These are phyloP conservation scores for Vachellia pachyceras DNA, from an alignment of 306 rosid species.

Conservation along the genomic window DNA sequence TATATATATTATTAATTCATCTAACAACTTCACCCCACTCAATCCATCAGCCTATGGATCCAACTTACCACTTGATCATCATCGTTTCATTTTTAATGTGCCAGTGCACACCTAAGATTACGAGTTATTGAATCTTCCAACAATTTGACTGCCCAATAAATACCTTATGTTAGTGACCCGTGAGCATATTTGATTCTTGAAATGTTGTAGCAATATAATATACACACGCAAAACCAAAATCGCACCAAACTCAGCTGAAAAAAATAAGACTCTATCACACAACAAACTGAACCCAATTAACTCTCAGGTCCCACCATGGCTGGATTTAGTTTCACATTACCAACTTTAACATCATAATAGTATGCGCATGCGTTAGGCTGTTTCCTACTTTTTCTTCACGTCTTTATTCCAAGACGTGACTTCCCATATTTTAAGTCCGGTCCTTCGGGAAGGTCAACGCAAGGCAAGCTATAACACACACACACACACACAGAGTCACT, in stretches of 20 bases:
- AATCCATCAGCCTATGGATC: neutral
- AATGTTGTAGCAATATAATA: neutral
- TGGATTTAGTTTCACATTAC: neutral
- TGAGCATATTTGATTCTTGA: neutral
- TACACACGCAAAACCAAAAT: neutral
- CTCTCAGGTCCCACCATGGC: neutral
- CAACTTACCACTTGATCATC: neutral
- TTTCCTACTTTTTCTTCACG: slow-evolving; percentile 26
- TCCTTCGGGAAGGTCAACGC: slow-evolving; percentile 36
- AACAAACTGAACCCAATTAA: neutral
- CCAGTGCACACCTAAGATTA: neutral
- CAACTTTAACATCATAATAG: neutral
- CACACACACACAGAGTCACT: neutral
- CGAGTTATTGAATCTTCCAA: neutral
- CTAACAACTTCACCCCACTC: neutral
- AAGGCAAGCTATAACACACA: slow-evolving; percentile 25
- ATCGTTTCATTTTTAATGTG: neutral
- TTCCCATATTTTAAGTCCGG: neutral
- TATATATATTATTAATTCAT: neutral
- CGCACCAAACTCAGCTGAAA: neutral
- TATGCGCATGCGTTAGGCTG: slow-evolving; percentile 13
- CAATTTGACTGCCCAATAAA: neutral
- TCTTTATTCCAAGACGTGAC: slow-evolving; percentile 38
- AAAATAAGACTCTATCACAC: neutral
- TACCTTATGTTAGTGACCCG: neutral